These are phyloP conservation scores for Moesziomyces sp. DNA, from an alignment of 1,284 basidiomycete species.

Conservation along the genomic window DNA sequence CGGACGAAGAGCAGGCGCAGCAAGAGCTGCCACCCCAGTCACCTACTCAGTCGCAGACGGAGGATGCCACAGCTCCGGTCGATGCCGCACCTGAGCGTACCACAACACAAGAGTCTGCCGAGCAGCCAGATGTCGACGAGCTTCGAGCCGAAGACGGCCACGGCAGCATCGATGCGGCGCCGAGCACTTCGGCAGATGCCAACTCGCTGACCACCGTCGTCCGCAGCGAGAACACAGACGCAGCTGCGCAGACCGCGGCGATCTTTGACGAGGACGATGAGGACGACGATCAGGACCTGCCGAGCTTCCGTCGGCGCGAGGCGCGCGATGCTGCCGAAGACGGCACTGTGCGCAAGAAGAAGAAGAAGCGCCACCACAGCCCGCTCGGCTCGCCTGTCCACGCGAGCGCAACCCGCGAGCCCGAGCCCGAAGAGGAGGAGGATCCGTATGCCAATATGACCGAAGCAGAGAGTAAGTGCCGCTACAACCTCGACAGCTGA, in stretches of 20 bases:
- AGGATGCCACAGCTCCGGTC: not conserved
- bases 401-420: constrained; percentile 6
- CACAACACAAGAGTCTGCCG: constrained; percentile 1
- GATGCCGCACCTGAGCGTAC: constrained; percentile 1
- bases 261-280: constrained; percentile 48
- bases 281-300: constrained; percentile 16
- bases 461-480: constrained; percentile 38
- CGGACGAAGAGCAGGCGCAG: constrained; percentile 28
- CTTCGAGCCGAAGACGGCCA: constrained; percentile 11
- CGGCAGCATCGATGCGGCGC: constrained; percentile 21
- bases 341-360: constrained; percentile 41
- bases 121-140: constrained; percentile 1
- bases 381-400: constrained; percentile 9
- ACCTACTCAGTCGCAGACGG: not conserved
- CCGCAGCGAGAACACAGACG: constrained; percentile 25
- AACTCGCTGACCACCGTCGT: constrained; percentile 24
- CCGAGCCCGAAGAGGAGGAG: constrained; percentile 29
- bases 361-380: constrained; percentile 47
- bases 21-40: constrained; percentile 17
- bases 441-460: constrained; percentile 42
- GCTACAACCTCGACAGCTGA: not conserved
- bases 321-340: constrained; percentile 23
- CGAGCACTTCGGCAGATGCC: constrained; percentile 13
- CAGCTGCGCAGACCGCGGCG: constrained; percentile 29
- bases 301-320: constrained; percentile 38